These are phyloP conservation scores for Ceratonia siliqua DNA, from an alignment of 306 rosid species.

Conservation along the genomic window DNA sequence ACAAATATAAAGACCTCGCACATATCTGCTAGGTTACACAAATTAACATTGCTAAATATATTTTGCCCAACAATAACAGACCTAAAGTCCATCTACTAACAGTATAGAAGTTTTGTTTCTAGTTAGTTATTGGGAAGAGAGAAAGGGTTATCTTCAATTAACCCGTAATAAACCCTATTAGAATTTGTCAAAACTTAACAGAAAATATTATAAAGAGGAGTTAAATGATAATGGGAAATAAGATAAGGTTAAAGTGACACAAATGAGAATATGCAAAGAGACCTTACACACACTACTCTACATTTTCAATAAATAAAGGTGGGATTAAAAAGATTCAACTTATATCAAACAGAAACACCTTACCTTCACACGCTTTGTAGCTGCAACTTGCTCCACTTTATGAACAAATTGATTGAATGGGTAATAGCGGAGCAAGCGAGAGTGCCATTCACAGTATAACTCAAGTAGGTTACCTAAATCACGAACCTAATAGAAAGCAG, in stretches of 20 bases:
- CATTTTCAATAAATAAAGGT: background rate
- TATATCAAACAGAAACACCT: background rate
- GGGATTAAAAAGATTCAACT: background rate
- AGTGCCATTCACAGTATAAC: conserved; percentile 84
- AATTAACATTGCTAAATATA: background rate
- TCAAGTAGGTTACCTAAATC: conserved; percentile 81
- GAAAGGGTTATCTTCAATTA: background rate
- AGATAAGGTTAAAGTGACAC: background rate
- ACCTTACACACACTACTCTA: background rate
- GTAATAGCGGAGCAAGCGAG: conserved; percentile 79
- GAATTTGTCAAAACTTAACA: background rate
- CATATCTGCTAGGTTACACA: background rate
- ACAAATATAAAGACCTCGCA: background rate
- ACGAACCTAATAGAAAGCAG: conserved; percentile 48
- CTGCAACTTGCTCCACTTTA: conserved; percentile 83
- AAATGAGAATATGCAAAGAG: background rate
- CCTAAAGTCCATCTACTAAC: background rate
- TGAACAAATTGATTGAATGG: conserved; percentile 73
- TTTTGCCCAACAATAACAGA: background rate
- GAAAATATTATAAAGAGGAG: background rate
- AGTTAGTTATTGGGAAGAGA: background rate
- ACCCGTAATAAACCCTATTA: background rate
- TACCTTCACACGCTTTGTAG: conserved; percentile 84
- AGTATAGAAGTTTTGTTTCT: no score
- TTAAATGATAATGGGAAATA: background rate